Evolutionary conservation across 805 yeast species (phyloP).

Genomic region (Zygoascus biomembranicola): DNA sequence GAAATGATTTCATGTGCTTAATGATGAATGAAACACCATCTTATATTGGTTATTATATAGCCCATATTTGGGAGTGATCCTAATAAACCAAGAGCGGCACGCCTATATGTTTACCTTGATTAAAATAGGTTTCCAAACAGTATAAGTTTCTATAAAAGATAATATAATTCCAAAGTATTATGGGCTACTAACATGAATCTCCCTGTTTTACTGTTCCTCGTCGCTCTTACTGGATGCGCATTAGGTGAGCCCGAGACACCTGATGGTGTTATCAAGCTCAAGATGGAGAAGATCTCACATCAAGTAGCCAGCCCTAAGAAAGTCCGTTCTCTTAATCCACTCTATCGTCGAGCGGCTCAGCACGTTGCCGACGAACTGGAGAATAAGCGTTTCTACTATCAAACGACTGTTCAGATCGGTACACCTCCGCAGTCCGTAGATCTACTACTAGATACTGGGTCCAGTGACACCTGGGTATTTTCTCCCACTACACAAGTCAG

Average conservation of each 20-base stretch:
- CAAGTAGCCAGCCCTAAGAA: slow-evolving; percentile 8
- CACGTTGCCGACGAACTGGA: slow-evolving; percentile 19
- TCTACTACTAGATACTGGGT: slow-evolving; percentile 67
- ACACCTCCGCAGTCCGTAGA: slow-evolving; percentile 47
- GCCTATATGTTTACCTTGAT: neutral
- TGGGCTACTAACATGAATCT: neutral
- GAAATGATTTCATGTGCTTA: too few species aligned
- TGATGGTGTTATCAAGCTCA: slow-evolving; percentile 12
- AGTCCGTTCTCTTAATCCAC: slow-evolving; percentile 3
- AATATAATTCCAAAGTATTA: too few species aligned
- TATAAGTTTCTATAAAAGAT: too few species aligned
- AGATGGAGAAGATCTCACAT: slow-evolving; percentile 12
- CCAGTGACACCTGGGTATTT: slow-evolving; percentile 64
- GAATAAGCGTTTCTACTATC: slow-evolving; percentile 29
- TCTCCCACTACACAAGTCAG: slow-evolving; percentile 25
- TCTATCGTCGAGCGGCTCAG: slow-evolving; percentile 9
- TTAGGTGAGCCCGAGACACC: slow-evolving; percentile 5
- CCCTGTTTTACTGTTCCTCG: neutral
- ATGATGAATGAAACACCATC: too few species aligned
- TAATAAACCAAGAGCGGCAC: too few species aligned
- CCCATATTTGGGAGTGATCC: too few species aligned
- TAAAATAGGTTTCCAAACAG: neutral
- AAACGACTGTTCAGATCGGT: slow-evolving; percentile 39
- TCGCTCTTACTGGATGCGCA: neutral
- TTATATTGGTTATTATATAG: too few species aligned